phyloP scores from a whole-genome alignment of 2,329 filamentous ascomycete genomes.

The Sporothrix humicola region DNA sequence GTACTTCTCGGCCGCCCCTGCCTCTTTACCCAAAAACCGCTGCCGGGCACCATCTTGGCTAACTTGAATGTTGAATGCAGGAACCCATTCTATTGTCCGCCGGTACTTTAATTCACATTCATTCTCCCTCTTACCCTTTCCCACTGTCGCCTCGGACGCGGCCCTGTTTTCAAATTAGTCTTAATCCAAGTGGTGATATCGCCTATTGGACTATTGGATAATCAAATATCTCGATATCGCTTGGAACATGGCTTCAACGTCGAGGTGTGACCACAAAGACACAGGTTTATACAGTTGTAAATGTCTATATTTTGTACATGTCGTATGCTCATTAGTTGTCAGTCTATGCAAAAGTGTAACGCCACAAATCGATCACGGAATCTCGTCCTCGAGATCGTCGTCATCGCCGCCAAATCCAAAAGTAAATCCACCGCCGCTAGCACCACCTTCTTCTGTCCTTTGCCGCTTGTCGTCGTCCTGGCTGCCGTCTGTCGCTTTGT shows the following conservation, averaged over 20 bases:
- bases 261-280: too few relatives aligned
- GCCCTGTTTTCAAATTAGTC: too few relatives aligned
- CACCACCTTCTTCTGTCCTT: conserved; percentile 16
- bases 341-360: background rate
- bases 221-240: too few relatives aligned
- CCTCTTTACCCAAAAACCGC: background rate
- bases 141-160: too few relatives aligned
- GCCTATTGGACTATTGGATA: too few relatives aligned
- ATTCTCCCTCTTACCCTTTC: too few relatives aligned
- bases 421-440: conserved; percentile 57
- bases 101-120: too few relatives aligned
- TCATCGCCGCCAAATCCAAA: conserved; percentile 59
- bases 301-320: conserved; percentile 18
- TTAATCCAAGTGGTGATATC: too few relatives aligned
- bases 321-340: conserved; percentile 9
- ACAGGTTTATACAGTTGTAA: background rate
- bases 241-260: too few relatives aligned
- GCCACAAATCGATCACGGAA: conserved; percentile 41
- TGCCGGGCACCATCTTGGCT: conserved; percentile 1
- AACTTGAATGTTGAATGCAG: background rate
- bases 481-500: conserved; percentile 38
- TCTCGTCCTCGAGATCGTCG: conserved; percentile 47
- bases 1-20: background rate
- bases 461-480: conserved; percentile 44
- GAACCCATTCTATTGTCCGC: too few relatives aligned